phyloP scores from a whole-genome alignment of 495 filamentous ascomycete species.

The Penicillium waksmanii region DNA sequence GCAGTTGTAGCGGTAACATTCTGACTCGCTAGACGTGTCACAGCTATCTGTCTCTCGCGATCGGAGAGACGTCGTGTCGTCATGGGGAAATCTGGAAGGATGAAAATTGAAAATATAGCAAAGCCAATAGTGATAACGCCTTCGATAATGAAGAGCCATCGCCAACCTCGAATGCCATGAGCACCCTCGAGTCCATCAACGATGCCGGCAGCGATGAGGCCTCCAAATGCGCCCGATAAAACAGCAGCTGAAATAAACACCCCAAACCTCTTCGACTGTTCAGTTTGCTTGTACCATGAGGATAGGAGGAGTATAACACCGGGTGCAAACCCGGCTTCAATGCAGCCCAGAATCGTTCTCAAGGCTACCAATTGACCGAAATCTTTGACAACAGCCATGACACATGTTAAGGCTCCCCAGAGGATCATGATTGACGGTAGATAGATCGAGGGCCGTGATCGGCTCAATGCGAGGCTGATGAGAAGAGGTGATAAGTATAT shows the following conservation, averaged over 20 bases:
- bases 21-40: conserved; percentile 23
- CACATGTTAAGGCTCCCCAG: conserved; percentile 40
- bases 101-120: conserved; percentile 29
- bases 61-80: conserved; percentile 30
- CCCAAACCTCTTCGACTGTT: conserved; percentile 54
- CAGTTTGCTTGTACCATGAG: conserved; percentile 55
- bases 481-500: background rate
- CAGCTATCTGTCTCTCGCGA: conserved; percentile 28
- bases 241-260: conserved; percentile 55
- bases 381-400: conserved; percentile 48
- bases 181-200: conserved; percentile 30
- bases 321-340: conserved; percentile 49
- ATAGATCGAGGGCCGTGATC: conserved; percentile 45
- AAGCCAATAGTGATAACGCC: conserved; percentile 54
- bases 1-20: conserved; percentile 27
- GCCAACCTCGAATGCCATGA: conserved; percentile 65
- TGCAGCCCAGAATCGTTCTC: conserved; percentile 37
- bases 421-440: conserved; percentile 49
- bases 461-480: conserved; percentile 46
- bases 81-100: conserved; percentile 37
- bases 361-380: conserved; percentile 48
- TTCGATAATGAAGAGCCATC: conserved; percentile 75
- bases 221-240: conserved; percentile 54
- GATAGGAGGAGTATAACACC: conserved; percentile 52
- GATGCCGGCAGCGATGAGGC: conserved; percentile 50